Base-by-base conservation (phyloP, 2,329 filamentous ascomycete species). In the Hortaea sp. region DNA sequence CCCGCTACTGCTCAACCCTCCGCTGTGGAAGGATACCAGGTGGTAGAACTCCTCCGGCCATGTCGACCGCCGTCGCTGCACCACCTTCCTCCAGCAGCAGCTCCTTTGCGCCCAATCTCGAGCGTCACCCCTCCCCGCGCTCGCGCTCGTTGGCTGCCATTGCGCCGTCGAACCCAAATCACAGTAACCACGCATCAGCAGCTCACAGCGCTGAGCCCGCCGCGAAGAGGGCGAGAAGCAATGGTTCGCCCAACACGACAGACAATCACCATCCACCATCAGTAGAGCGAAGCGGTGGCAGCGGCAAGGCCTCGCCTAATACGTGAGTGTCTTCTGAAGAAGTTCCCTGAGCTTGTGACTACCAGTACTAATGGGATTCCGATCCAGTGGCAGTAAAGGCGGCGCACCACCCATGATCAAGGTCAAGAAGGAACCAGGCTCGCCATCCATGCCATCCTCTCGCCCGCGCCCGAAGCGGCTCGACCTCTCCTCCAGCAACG, bases 341-440 rank as follows among this genome's bases (percentile, higher is more conserved):
- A 20, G 20, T 20, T 20, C 20, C 20, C 20, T 20, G 4, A 20
- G 20, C 20, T 20, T 20, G 20, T 20, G 20, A 20, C 20, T 20
- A 20, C 20, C 20, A 43, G 32, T 37, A 37, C 32, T 37, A 12
- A 37, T 12, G 32, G 12, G 4, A 37, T 10, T 12, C 10, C 32
- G 10, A 10, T 10, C 32, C 12, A 10, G 29, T 42, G n/a, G 32
- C 9, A n/a, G 32, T n/a, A 35, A 76, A 64, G 67, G 70, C 65
- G 65, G 74, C 43, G 62, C 69, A 40, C 68, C 74, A 49, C 85
- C 86, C 37, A 89, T 87, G 69, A 94, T 95, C 52, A 77, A 94
- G 53, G 89, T 98, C 49, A 97, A 97, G 75, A 95, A 95, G 69
- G 92, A 98, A 67, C 89, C 89, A 9, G 71, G 84, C 38, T 95